A percentile compares a stretch with the other conserved stretches of the same genome.
These are phyloP conservation scores for Hypoxylon sp. DNA, from an alignment of 2,329 filamentous ascomycete species.

Conservation along the genomic window DNA sequence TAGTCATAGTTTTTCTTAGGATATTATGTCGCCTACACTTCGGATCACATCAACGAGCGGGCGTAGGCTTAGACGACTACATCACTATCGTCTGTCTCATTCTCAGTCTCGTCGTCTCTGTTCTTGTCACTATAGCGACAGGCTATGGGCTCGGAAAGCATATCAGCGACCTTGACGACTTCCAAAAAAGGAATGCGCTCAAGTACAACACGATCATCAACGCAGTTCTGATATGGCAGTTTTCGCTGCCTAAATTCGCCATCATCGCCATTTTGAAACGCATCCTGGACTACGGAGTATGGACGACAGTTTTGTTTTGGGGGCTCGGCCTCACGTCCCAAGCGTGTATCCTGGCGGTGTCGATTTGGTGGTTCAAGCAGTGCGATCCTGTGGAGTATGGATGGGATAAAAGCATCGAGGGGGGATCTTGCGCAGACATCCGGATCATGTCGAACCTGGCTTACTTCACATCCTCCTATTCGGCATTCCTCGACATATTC, in stretches of 20 bases:
- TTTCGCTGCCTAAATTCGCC: slow-evolving; percentile 48
- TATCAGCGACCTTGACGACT: slow-evolving; percentile 29
- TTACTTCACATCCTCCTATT: slow-evolving; percentile 46
- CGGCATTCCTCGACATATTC: slow-evolving; percentile 45
- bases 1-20: slow-evolving; percentile 43
- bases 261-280: slow-evolving; percentile 46
- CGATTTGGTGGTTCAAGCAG: slow-evolving; percentile 46
- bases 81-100: slow-evolving; percentile 44
- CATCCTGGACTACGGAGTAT: slow-evolving; percentile 45
- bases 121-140: slow-evolving; percentile 43
- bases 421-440: slow-evolving; percentile 40
- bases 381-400: slow-evolving; percentile 42
- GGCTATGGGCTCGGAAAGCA: slow-evolving; percentile 44
- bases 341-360: slow-evolving; percentile 43
- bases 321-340: slow-evolving; percentile 45
- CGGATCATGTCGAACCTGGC: slow-evolving; percentile 39
- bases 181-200: slow-evolving; percentile 33
- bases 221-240: slow-evolving; percentile 46
- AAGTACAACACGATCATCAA: slow-evolving; percentile 47
- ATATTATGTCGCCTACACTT: slow-evolving; percentile 40
- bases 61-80: slow-evolving; percentile 45
- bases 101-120: slow-evolving; percentile 43
- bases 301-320: slow-evolving; percentile 45
- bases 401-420: slow-evolving; percentile 42
- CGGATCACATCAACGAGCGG: slow-evolving; percentile 24